Base-by-base conservation (phyloP, 805 yeast species). In the Ogataea trehaloabstinens region DNA sequence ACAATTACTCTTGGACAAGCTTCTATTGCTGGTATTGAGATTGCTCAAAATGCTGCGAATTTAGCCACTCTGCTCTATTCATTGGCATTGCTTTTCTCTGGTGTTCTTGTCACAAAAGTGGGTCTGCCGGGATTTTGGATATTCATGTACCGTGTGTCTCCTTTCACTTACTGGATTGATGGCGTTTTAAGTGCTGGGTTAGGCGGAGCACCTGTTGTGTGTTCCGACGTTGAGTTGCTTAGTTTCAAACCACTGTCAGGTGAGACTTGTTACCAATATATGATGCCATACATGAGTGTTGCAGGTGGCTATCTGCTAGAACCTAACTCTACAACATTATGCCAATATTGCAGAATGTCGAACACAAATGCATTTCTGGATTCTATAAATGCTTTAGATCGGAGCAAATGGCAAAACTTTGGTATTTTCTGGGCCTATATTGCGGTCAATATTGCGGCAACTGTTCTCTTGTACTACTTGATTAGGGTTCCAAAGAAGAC, bases 91-190 rank as follows among this genome's bases (percentile, higher is more conserved):
- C 71, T 72, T 32, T 82, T 83, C 73, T 81, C 86, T 68, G 93
- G 93, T 68, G 85, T 82, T 27, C 66, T 84, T 63, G 78, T 74
- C 13, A 21, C 70, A 74, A 22, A 52, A 19, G 33, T 17, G 8
- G 33, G 33, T 8, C 16, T 30, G 13, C 33, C 63, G 11, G 77
- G 85, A 8, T 84, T 84, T 68, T 76, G 88, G 87, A 69, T 74
- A 34, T 82, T 80, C 68, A 75, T 82, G 83, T 82, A 81, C 67
- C 68, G 86, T 52, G 71, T 69, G 15, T 75, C 82, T 11, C 90
- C 90, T 6, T 64, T 80, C 48, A 78, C 85, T 0, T 83, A 81
- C 49, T 68, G 78, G 60, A 64, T 83, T 37, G 66, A 67, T 20
- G 83, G 76, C 29, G 56, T 76, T 46, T 56, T 80, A 34, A 58